Evolutionary conservation across 176 grass and related monocot species (phyloP), one percentile per base, ranked within the genome.

Genomic region (Bolboschoenus planiculmis): DNA sequence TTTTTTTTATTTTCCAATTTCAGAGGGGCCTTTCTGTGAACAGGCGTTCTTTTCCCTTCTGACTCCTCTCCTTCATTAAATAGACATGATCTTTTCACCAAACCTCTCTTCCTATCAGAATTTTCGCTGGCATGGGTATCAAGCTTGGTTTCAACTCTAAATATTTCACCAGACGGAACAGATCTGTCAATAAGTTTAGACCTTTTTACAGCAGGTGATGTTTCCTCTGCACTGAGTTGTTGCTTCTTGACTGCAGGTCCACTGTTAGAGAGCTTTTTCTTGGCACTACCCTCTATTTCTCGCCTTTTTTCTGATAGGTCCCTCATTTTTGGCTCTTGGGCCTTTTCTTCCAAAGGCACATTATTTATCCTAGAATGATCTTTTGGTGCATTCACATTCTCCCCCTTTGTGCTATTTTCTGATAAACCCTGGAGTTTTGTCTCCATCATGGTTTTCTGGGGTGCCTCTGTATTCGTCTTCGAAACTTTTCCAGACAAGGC

Each of bases 21-120:
- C 44, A 63, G 40, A 82, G 80, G 40, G 40, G 58, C 58, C 39
- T 63, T 65, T 66, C 57, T 46, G 56, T 82, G 80, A 82, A 82
- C 60, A 60, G 80, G 80, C 13, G 80, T 82, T 39, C 56, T 82
- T 18, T 82, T 82, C 57, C 56, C 80, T 82, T 82, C 80, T 31
- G 33, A 40, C 24, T 82, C 80, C 23, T 63, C 80, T 66, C 58
- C 80, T 63, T 63, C 56, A 31, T 66, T 63, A 20, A 77, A 77
- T 33, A 77, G 72, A 51, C 72, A 77, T 0, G 43, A 47, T 46
- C 80, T 82, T 82, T 63, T 63, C 80, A 82, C 37, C 54, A 81
- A 63, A 63, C 58, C 80, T 36, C 60, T 82, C 57, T 82, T 82
- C 56, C 15, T 82, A 5, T 82, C 80, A 26, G 37, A 82, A 82